Base-by-base conservation (phyloP, 1,139 yeast species). In the Starmera stellimalicola region DNA sequence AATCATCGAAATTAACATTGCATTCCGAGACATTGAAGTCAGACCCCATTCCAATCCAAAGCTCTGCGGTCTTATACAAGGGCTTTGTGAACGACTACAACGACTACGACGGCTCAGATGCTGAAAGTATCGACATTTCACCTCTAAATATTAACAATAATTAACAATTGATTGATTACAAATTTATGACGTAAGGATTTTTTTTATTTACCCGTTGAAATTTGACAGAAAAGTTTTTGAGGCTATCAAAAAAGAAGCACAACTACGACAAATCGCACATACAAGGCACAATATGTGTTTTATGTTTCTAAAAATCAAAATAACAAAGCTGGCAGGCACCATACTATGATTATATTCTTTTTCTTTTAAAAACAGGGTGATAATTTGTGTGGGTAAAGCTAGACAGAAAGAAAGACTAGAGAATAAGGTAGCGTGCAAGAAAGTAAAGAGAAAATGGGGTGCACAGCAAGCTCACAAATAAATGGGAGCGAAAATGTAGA, bases 381-480 rank as follows among this genome's bases (percentile, higher is more conserved):
- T 19, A 4, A 20, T 3, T 3, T 22, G 25, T 7, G 12, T 22
- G 8, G 25, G 12, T n/a, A 19, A 19, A 11, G 23, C 23, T 19
- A 19, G 23, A 19, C 8, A 19, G 23, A 5, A 4, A 22, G 12
- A 22, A n/a, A 22, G 25, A n/a, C 25, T 4, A 22, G 12, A 8
- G 8, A 22, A 22, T n/a, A 6, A 8, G 12, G 2, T n/a, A 20
- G n/a, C 11, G 12, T n/a, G 12, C 18, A 26, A 14, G 6, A 7
- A 26, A 14, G n/a, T 11, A 26, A 9, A 26, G 10, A 16, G 26
- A 38, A 24, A 18, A 78, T 79, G 88, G 88, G 88, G 25, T 81
- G 93, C 51, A 54, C 68, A 12, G 69, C 75, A 18, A 80, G 91
- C 54, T 62, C 69, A 7, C 68, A 67, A 20, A 57, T 48, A n/a